These are phyloP conservation scores for Aurantiochytrium sp. DNA, from an alignment of 108 stramenopile species.

Conservation along the genomic window DNA sequence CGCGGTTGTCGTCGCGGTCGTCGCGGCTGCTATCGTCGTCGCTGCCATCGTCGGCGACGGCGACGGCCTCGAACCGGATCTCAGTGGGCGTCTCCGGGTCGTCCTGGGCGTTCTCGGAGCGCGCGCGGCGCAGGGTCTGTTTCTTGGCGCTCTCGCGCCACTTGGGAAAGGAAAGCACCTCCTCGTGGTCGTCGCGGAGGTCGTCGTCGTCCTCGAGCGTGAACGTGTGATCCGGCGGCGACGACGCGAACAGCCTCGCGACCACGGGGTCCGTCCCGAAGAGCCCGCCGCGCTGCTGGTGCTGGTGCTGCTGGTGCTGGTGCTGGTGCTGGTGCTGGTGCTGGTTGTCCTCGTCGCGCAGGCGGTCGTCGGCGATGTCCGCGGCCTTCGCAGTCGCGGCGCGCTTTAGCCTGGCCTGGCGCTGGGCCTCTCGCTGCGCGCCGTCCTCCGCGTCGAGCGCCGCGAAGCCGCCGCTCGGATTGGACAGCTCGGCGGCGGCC, in stretches of 20 bases:
- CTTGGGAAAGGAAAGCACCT: background rate
- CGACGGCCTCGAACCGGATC: background rate
- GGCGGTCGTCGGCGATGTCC: too few species aligned
- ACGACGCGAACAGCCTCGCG: background rate
- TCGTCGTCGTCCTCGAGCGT: slow-evolving; percentile 24
- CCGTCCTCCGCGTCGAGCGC: too few species aligned
- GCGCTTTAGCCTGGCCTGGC: too few species aligned
- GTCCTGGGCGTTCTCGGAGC: background rate
- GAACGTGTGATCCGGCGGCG: background rate
- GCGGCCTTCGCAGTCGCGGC: too few species aligned
- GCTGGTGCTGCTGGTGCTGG: too few species aligned
- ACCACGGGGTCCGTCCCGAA: background rate
- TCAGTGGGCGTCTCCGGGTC: background rate
- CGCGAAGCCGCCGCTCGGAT: background rate
- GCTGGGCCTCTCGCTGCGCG: too few species aligned
- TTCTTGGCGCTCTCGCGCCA: background rate
- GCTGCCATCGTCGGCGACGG: background rate
- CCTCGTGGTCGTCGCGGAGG: background rate
- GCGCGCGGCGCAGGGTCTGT: background rate
- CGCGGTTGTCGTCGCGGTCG: too few species aligned
- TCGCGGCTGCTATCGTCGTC: too few species aligned
- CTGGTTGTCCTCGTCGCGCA: too few species aligned
- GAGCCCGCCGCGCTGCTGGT: background rate
- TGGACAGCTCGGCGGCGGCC: background rate
- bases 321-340: too few species aligned